Percentiles rank a stretch among this genome's conserved stretches.
These are phyloP conservation scores for Cladobotryum mycophilum DNA, from an alignment of 2,329 filamentous ascomycete species.

Conservation along the genomic window DNA sequence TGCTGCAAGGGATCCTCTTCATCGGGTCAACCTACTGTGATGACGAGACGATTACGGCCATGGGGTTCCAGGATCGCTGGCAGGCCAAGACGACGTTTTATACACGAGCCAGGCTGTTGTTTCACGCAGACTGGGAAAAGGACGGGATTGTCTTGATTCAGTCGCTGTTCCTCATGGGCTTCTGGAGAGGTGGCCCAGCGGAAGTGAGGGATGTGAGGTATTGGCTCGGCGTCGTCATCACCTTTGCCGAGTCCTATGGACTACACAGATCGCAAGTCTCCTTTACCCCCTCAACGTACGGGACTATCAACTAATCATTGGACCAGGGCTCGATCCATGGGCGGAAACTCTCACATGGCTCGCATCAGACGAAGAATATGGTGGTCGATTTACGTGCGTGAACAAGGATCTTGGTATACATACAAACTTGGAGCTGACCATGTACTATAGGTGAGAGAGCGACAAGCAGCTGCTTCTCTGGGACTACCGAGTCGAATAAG, in stretches of 20 bases:
- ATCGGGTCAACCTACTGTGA: conserved; percentile 49
- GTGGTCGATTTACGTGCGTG: conserved; percentile 47
- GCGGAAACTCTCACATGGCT: conserved; percentile 21
- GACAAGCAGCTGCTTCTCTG: conserved; percentile 31
- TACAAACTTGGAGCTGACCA: conserved; percentile 4
- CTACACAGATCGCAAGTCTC: conserved; percentile 33
- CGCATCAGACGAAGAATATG: conserved; percentile 42
- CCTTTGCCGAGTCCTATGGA: conserved; percentile 43
- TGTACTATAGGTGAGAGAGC: conserved; percentile 25
- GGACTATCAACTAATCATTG: background rate
- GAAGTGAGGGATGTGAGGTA: conserved; percentile 44
- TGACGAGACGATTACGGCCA: conserved; percentile 34
- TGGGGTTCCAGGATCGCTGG: conserved; percentile 42
- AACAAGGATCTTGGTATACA: background rate
- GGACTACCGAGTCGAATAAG: conserved; percentile 32
- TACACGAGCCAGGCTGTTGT: conserved; percentile 43
- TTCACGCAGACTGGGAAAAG: conserved; percentile 47
- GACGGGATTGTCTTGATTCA: conserved; percentile 45
- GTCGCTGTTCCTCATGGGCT: conserved; percentile 48
- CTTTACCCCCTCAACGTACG: background rate
- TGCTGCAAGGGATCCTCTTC: conserved; percentile 49
- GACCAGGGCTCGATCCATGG: conserved; percentile 21
- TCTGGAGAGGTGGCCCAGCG: conserved; percentile 45
- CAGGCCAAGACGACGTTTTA: conserved; percentile 46
- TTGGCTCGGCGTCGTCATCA: conserved; percentile 45